Evolutionary conservation across 768 basidiomycete genomes (phyloP).

Genomic region (Panaeolus cyanescens): DNA sequence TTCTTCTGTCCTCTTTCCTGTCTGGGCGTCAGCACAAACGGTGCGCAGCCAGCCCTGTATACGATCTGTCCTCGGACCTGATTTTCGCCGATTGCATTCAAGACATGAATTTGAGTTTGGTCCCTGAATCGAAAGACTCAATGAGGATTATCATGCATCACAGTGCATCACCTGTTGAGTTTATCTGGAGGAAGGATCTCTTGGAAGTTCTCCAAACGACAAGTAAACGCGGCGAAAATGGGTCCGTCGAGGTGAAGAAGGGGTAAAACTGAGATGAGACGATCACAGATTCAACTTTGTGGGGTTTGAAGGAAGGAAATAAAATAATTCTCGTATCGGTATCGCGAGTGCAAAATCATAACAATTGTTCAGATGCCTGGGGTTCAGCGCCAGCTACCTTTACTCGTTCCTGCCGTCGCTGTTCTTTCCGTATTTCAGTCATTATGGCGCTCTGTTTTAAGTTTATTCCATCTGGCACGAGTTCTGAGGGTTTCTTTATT

Average conservation of each 20-base stretch:
- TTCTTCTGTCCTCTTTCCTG: background rate
- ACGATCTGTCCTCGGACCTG: background rate
- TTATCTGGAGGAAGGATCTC: conserved; percentile 45
- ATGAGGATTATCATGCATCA: no score
- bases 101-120: conserved; percentile 52
- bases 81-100: conserved; percentile 1
- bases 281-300: background rate
- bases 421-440: conserved; percentile 39
- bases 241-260: background rate
- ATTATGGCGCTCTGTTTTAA: conserved; percentile 29
- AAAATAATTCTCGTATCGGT: background rate
- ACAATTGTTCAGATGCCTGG: background rate
- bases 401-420: conserved; percentile 39
- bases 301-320: background rate
- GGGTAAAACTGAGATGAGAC: background rate
- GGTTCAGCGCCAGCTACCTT: conserved; percentile 12
- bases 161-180: conserved; percentile 42
- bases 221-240: conserved; percentile 15
- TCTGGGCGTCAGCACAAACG: conserved; percentile 38
- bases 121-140: conserved; percentile 42
- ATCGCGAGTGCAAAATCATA: background rate
- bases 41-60: conserved; percentile 30
- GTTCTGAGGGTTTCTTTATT: conserved; percentile 11
- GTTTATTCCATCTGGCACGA: conserved; percentile 9
- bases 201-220: conserved; percentile 40